Base-by-base conservation (phyloP, 805 yeast genomes). In the Hanseniaspora thailandica region DNA sequence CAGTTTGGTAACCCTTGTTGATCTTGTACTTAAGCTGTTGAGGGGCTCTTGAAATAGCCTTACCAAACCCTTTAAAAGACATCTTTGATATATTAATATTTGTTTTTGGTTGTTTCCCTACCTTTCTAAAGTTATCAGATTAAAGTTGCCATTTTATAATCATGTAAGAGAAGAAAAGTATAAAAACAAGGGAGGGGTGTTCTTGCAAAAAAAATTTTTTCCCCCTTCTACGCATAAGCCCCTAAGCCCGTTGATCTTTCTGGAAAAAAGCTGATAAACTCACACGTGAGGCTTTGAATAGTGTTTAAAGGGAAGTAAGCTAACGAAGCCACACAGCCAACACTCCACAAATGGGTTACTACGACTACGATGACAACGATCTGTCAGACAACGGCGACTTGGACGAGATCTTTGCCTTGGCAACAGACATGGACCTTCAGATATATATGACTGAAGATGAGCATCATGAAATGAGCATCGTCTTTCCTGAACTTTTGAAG, bases 41-140 rank as follows among this genome's bases (percentile, higher is more conserved):
- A 44, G 98, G 98, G 7, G 96, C 95, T 62, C 96, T 74, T 45
- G 80, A 77, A 57, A 86, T 71, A 34, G 89, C 80, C 69, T 86
- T 87, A 57, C 82, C 83, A 59, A 87, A 70, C 45, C 96, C 96
- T 68, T 86, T 87, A 69, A 87, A 84, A 68, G 93, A 84, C 96
- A 87, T 87, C 13, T 20, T 43, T 20, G 22, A 19, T 23, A 23
- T 22, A 3, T 33, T 23, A 17, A 10, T 44, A 7, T 43, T n/a
- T 28, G n/a, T 28, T 13, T 30, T 12, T 44, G 3, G 22, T 17
- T 44, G 22, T 44, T n/a, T 44, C 20, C n/a, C n/a, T n/a, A n/a
- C n/a, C n/a, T n/a, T n/a, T n/a, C n/a, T n/a, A n/a, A n/a, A n/a
- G n/a, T n/a, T n/a, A n/a, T n/a, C n/a, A n/a, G n/a, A n/a, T n/a